Evolutionary conservation across 192 early-diverging fungal species (phyloP), one percentile per base, ranked within the genome.

Genomic region (Irineochytrium annulatum): DNA sequence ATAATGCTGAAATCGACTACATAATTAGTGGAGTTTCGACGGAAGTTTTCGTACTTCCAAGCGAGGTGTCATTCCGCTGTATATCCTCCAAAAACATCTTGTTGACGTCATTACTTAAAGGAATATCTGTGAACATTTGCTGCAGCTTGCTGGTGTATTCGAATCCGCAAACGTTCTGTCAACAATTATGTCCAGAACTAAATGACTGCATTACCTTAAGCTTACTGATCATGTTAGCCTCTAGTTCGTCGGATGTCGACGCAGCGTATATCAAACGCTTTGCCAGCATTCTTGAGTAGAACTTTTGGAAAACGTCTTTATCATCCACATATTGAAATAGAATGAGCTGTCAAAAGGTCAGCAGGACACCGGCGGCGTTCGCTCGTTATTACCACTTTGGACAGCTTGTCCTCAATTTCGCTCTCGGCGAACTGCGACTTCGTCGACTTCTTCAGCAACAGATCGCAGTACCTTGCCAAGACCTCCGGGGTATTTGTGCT

Each of bases 251-350:
- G 2, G 87, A 89, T 20, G 75, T 55, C 8, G 86, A 89, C 3
- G 80, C 72, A 8, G 77, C 74, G 64, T 86, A 81, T n/a, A 94
- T 85, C 1, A 94, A 66, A 13, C 92, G 80, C 61, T 90, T 91
- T 2, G 90, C 92, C 26, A 94, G 76, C 64, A 84, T 78, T 19
- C 89, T 75, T 3, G 89, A 84, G 60, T 94, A 94, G 58, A 91
- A 91, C 72, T 92, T 92, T 76, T 94, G 92, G 74, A 90, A 94
- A 0, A 94, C 74, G 58, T 94, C 92, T 59, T 94, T 94, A 57
- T 94, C 92, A 44, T 92, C 87, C 19, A 94, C 79, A 68, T 91
- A 94, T 44, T 89, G 87, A 70, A 94, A 94, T 6, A 94, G 62
- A 17, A 80, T 75, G 20, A 91, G 80, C 76, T 84, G 57, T 31